Percentiles rank a stretch among this genome's conserved stretches.
Conservation (phyloP, 257 asterid species). For the Capsicum baccatum region DNA sequence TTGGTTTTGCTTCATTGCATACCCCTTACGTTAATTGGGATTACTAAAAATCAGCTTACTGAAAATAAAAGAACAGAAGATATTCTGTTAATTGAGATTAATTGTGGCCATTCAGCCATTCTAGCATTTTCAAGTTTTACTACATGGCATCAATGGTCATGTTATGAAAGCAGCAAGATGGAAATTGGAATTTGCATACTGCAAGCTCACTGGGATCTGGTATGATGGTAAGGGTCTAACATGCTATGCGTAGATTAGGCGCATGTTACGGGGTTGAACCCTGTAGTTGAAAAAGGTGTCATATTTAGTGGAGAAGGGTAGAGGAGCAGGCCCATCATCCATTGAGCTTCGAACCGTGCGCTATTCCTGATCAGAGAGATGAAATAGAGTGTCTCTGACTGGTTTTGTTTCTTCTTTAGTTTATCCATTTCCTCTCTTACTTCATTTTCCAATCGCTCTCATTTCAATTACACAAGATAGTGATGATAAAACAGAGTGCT, state of each 20-base stretch:
- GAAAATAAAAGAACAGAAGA: neutral
- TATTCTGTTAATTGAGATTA: neutral
- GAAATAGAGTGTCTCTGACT: neutral
- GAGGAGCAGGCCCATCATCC: too few species aligned
- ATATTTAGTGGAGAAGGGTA: neutral
- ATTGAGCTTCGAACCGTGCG: too few species aligned
- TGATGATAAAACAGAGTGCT: neutral
- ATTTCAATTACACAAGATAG: neutral
- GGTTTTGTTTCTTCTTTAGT: neutral
- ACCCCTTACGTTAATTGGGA: neutral
- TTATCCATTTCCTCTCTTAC: neutral
- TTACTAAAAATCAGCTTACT: neutral
- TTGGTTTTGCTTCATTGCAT: neutral
- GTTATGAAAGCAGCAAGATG: neutral
- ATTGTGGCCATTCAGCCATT: neutral
- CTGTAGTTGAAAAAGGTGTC: neutral
- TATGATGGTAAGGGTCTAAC: neutral
- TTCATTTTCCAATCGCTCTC: neutral
- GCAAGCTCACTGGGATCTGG: neutral
- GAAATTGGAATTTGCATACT: neutral
- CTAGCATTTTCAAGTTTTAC: neutral
- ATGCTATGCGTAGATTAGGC: neutral
- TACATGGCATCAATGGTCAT: neutral
- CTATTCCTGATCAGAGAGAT: neutral
- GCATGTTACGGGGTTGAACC: neutral